Conservation (phyloP, 140 eudicot genomes). For the Ambrosia hybrid region DNA sequence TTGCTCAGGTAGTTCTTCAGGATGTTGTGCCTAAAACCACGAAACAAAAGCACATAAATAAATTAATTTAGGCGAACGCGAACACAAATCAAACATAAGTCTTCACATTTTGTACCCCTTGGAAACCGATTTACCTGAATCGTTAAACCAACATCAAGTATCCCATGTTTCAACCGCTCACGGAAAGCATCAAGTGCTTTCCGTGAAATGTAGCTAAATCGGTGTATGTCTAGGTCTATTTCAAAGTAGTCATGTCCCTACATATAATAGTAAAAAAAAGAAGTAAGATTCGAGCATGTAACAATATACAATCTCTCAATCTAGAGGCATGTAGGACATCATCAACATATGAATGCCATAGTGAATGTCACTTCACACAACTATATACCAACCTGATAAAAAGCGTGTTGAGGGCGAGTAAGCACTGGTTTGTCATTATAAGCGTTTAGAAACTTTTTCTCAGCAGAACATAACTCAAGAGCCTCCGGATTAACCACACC, state of each 20-base stretch:
- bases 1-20: conserved; percentile 87
- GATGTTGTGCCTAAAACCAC: conserved; percentile 65
- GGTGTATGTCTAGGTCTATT: conserved; percentile 74
- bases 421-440: conserved; percentile 85
- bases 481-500: conserved; percentile 80
- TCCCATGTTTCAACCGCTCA: conserved; percentile 53
- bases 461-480: conserved; percentile 72
- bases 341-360: not conserved
- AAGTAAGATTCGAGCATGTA: not conserved
- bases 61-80: not conserved
- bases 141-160: conserved; percentile 72
- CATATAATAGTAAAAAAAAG: not conserved
- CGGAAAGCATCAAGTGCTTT: conserved; percentile 71
- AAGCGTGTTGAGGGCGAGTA: conserved; percentile 89
- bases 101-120: not conserved
- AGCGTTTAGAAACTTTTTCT: conserved; percentile 69
- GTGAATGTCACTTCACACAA: not conserved
- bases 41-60: not conserved
- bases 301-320: not conserved
- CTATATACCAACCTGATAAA: conserved; percentile 46
- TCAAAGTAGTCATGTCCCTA: conserved; percentile 76
- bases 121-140: conserved; percentile 50
- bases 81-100: not conserved
- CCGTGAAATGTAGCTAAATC: conserved; percentile 73
- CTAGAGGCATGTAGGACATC: not conserved